Evolutionary conservation across 768 basidiomycete species (phyloP).

Genomic region (Mycena indigotica): DNA sequence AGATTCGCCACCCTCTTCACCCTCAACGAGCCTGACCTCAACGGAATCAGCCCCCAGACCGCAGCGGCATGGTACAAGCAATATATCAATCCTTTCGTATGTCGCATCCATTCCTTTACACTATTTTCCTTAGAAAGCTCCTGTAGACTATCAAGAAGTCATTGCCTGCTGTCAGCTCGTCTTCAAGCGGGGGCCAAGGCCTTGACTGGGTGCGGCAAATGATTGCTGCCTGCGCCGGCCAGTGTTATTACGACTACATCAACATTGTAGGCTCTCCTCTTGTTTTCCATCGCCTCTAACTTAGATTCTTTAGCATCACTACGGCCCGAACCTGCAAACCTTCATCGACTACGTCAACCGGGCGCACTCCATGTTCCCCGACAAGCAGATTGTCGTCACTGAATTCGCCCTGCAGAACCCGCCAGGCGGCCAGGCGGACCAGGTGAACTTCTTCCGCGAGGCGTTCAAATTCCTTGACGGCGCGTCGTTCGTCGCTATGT

Average conservation of each 20-base stretch:
- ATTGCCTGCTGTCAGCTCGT: conserved; percentile 39
- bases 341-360: conserved; percentile 32
- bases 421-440: conserved; percentile 33
- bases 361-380: conserved; percentile 29
- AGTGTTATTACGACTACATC: conserved; percentile 37
- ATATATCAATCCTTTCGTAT: conserved; percentile 38
- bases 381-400: conserved; percentile 29
- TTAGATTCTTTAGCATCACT: too few species aligned
- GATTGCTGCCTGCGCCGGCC: conserved; percentile 37
- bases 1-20: conserved; percentile 22
- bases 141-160: conserved; percentile 39
- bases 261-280: too few species aligned
- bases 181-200: conserved; percentile 33
- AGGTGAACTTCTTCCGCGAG: conserved; percentile 34
- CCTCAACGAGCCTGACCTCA: conserved; percentile 40
- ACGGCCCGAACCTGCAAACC: conserved; percentile 27
- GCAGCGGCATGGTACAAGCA: conserved; percentile 41
- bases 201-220: conserved; percentile 38
- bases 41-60: conserved; percentile 27
- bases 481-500: conserved; percentile 33
- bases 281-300: too few species aligned
- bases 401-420: conserved; percentile 38
- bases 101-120: conserved; percentile 2
- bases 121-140: neutral
- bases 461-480: conserved; percentile 39